Percentiles rank a stretch among this genome's conserved stretches.
These are phyloP conservation scores for Trypanosoma scelopori DNA, from an alignment of 208 protist species.

Conservation along the genomic window DNA sequence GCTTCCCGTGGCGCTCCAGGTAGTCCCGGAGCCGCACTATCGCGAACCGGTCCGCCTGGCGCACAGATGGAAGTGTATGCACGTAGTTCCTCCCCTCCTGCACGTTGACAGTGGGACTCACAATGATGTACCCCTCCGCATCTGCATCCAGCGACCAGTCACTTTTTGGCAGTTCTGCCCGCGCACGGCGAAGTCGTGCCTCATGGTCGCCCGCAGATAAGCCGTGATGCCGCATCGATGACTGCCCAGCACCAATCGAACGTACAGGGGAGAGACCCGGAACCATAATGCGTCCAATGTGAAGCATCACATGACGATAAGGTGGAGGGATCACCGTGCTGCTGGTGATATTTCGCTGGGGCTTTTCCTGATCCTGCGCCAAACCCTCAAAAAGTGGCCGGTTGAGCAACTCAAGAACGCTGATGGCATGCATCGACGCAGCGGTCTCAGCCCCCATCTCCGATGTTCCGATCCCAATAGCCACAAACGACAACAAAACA, in stretches of 20 bases:
- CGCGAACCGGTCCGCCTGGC: conserved; percentile 52
- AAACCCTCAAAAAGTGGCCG: conserved; percentile 19
- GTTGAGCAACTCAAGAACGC: conserved; percentile 46
- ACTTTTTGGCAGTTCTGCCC: conserved; percentile 29
- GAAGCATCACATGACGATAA: conserved; percentile 28
- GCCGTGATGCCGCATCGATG: conserved; percentile 6
- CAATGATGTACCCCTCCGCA: conserved; percentile 65
- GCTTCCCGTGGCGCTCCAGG: conserved; percentile 85
- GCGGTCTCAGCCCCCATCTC: conserved; percentile 48
- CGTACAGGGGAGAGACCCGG: conserved; percentile 32
- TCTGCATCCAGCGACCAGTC: conserved; percentile 75
- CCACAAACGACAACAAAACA: conserved; percentile 49
- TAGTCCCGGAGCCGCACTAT: conserved; percentile 70
- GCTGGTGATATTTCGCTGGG: conserved; percentile 14
- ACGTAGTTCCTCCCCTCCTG: conserved; percentile 53
- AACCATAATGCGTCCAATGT: conserved; percentile 54
- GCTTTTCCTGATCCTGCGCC: neutral
- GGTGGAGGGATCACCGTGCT: conserved; percentile 15
- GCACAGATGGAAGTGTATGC: conserved; percentile 77
- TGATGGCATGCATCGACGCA: conserved; percentile 76
- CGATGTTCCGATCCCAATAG: conserved; percentile 69
- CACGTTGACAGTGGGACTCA: conserved; percentile 37
- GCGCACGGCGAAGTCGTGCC: conserved; percentile 17
- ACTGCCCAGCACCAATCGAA: neutral
- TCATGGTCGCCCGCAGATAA: neutral